Evolutionary conservation across 108 stramenopile genomes (phyloP).

Genomic region (Conticribra guillardii): DNA sequence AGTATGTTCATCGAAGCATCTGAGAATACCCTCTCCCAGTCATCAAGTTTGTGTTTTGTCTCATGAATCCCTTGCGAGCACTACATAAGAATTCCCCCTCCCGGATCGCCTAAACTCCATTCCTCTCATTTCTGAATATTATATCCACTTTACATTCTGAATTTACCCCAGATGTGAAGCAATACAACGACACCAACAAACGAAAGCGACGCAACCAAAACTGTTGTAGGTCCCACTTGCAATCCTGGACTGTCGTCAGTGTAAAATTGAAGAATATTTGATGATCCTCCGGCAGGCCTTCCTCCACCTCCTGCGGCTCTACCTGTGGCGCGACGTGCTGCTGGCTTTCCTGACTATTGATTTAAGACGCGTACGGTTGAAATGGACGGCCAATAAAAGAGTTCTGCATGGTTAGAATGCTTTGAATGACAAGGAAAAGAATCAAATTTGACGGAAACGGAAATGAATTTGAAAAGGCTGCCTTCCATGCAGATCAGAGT

Average conservation of each 20-base stretch:
- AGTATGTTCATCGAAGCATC: too few relatives aligned
- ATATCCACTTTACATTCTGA: slow-evolving; percentile 65
- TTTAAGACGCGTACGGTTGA: not conserved
- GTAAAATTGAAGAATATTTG: slow-evolving; percentile 92
- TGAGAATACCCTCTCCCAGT: too few relatives aligned
- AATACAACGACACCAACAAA: slow-evolving; percentile 94
- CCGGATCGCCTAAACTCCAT: not conserved
- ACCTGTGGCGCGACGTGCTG: slow-evolving; percentile 55
- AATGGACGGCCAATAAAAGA: not conserved
- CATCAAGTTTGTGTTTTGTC: too few relatives aligned
- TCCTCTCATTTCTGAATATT: not conserved
- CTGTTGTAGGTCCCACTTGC: slow-evolving; percentile 92
- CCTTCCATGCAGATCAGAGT: too few relatives aligned
- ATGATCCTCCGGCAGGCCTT: slow-evolving; percentile 72
- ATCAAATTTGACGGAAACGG: too few relatives aligned
- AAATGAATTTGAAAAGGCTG: too few relatives aligned
- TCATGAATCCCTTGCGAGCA: too few relatives aligned
- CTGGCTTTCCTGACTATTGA: slow-evolving; percentile 36
- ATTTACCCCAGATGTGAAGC: slow-evolving; percentile 94
- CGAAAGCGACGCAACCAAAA: slow-evolving; percentile 80
- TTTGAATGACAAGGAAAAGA: too few relatives aligned
- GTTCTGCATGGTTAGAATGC: too few relatives aligned
- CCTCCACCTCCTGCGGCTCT: slow-evolving; percentile 64
- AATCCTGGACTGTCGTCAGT: slow-evolving; percentile 93
- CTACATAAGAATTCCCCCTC: too few relatives aligned